Evolutionary conservation across 2,329 filamentous ascomycete genomes (phyloP), one percentile per base, ranked within the genome.

Genomic region (Pyrenochaeta sp.): DNA sequence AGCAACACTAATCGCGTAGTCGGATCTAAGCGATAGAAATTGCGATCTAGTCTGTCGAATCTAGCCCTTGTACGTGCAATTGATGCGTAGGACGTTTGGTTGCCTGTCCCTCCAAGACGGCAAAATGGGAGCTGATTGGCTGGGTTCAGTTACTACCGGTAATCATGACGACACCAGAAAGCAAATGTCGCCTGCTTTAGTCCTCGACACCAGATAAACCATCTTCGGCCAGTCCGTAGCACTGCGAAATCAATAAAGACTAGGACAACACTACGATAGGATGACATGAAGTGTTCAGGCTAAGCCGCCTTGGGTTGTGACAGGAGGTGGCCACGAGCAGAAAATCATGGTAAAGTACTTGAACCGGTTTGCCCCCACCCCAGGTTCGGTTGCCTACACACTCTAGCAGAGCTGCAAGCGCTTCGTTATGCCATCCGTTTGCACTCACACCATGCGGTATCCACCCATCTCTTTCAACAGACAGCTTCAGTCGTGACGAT

Each of bases 11-110:
- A 48, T 51, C 39, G 40, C 29, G 17, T 48, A 59, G 47, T 53
- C 50, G 55, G 60, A 61, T 64, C 59, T 64, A 63, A 54, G 57
- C 53, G 48, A 58, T 36, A 31, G 37, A 51, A 44, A 27, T 44
- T 55, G 48, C 42, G 44, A 59, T 64, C 55, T 54, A 47, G 36
- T 39, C 36, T 31, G 14, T 32, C 39, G 23, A 45, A 37, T 46
- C 41, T 17, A 40, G 47, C 42, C 53, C 43, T 21, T 46, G 48
- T 49, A 33, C 40, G 49, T 51, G 35, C 46, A 48, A 54, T 41
- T 18, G 18, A 39, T 39, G 20, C 36, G 21, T 39, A 11, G 18
- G 36, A 18, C 18, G 5, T 2, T 21, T 20, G 18, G 17, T 3
- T 41, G 43, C 33, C 43, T 45, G 40, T 33, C 35, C 36, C 21